Evolutionary conservation across 805 yeast genomes (phyloP).

Genomic region (Lachancea lanzarotensis): DNA sequence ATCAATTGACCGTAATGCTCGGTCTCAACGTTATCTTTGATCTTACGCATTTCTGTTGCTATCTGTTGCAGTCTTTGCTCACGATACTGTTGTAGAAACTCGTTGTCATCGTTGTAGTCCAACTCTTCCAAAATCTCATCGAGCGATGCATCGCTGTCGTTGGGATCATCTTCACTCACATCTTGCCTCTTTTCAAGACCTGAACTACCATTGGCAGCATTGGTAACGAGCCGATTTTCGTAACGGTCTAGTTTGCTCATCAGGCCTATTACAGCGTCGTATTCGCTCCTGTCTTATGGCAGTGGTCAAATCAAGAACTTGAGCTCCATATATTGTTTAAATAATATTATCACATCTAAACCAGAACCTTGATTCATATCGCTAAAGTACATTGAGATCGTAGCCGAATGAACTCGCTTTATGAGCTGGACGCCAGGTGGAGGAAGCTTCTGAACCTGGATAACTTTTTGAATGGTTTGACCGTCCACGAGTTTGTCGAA

Average conservation of each 20-base stretch:
- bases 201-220: not conserved
- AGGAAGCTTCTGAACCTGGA: conserved; percentile 50
- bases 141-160: conserved; percentile 26
- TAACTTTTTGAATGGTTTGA: conserved; percentile 59
- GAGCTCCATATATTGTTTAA: not conserved
- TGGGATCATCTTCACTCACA: not conserved
- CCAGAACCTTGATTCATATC: not conserved
- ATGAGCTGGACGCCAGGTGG: conserved; percentile 60
- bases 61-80: conserved; percentile 59
- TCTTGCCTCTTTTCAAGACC: not conserved
- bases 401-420: conserved; percentile 37
- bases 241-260: not conserved
- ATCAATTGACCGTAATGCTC: conserved; percentile 41
- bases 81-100: conserved; percentile 47
- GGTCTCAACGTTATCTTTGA: conserved; percentile 32
- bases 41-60: conserved; percentile 35
- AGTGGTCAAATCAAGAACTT: not conserved
- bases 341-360: not conserved
- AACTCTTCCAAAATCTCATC: conserved; percentile 42
- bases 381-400: not conserved
- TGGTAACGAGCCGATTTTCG: not conserved
- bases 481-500: conserved; percentile 76
- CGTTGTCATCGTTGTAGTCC: conserved; percentile 44
- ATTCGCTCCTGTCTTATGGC: not conserved
- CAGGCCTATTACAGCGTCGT: not conserved